Evolutionary conservation across 371 early-diverging fungal genomes (phyloP).

Genomic region (Actinomortierella ambigua): DNA sequence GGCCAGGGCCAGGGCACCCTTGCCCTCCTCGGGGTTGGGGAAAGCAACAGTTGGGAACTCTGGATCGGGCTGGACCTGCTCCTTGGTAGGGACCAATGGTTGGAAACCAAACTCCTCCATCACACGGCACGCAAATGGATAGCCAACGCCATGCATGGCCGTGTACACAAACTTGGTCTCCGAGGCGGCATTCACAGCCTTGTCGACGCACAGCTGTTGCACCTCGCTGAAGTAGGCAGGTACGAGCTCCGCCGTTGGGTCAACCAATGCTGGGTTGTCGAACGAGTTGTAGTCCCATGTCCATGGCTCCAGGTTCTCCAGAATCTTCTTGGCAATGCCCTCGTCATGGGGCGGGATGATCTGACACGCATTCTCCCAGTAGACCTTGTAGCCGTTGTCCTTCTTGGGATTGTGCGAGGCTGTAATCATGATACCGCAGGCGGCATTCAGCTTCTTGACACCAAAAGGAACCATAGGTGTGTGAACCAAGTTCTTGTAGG

Average conservation of each 20-base stretch:
- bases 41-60: slow-evolving; percentile 93
- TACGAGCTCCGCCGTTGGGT: slow-evolving; percentile 63
- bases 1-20: slow-evolving; percentile 83
- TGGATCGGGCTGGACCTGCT: slow-evolving; percentile 85
- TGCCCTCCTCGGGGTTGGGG: slow-evolving; percentile 94
- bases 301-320: slow-evolving; percentile 74
- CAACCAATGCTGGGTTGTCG: slow-evolving; percentile 50
- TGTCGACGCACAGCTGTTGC: slow-evolving; percentile 48
- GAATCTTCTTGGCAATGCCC: slow-evolving; percentile 79
- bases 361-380: slow-evolving; percentile 92
- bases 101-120: slow-evolving; percentile 74
- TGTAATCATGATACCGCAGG: slow-evolving; percentile 97
- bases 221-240: slow-evolving; percentile 77
- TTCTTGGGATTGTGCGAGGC: slow-evolving; percentile 98
- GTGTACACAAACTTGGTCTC: slow-evolving; percentile 85
- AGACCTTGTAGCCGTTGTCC: slow-evolving; percentile 99
- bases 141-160: slow-evolving; percentile 97
- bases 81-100: slow-evolving; percentile 64
- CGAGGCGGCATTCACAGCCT: slow-evolving; percentile 53
- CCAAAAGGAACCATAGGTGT: slow-evolving; percentile 95
- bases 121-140: slow-evolving; percentile 72
- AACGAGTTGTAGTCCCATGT: slow-evolving; percentile 77
- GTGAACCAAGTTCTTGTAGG: slow-evolving; percentile 75
- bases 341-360: slow-evolving; percentile 91
- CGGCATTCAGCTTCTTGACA: slow-evolving; percentile 74